phyloP scores from a whole-genome alignment of 2,329 filamentous ascomycete species.

The Ustulina deusta region DNA sequence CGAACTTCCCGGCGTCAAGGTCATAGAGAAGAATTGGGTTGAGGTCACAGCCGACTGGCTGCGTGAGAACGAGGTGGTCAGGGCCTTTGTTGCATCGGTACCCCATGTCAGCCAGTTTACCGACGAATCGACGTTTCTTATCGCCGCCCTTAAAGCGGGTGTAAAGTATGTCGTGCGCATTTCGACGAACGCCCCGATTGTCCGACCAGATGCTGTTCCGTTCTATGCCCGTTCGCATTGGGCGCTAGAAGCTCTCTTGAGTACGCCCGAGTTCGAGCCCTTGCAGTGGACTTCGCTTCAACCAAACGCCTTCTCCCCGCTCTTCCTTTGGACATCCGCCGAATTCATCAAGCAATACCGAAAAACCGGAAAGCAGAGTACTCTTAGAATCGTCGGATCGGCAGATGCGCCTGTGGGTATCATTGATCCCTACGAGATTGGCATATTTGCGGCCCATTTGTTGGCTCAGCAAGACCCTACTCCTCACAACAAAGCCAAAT shows the following conservation, averaged over 20 bases:
- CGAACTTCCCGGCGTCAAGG: constrained; percentile 32
- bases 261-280: constrained; percentile 26
- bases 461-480: constrained; percentile 24
- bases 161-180: constrained; percentile 34
- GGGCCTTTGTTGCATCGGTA: constrained; percentile 28
- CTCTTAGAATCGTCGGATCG: constrained; percentile 9
- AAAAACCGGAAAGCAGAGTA: constrained; percentile 28
- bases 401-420: constrained; percentile 24
- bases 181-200: constrained; percentile 23
- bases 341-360: constrained; percentile 28
- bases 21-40: constrained; percentile 33
- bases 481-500: constrained; percentile 31
- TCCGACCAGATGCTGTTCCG: constrained; percentile 20
- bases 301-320: constrained; percentile 16
- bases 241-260: constrained; percentile 28
- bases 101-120: constrained; percentile 14
- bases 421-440: constrained; percentile 26
- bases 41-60: constrained; percentile 32
- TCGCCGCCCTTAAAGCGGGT: constrained; percentile 30
- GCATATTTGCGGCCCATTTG: constrained; percentile 19
- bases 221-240: constrained; percentile 31
- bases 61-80: constrained; percentile 23
- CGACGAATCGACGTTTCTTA: constrained; percentile 26
- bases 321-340: constrained; percentile 3
- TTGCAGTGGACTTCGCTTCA: constrained; percentile 36